Conservation (phyloP, 1,139 yeast species). For the Fermentozyma sake region DNA sequence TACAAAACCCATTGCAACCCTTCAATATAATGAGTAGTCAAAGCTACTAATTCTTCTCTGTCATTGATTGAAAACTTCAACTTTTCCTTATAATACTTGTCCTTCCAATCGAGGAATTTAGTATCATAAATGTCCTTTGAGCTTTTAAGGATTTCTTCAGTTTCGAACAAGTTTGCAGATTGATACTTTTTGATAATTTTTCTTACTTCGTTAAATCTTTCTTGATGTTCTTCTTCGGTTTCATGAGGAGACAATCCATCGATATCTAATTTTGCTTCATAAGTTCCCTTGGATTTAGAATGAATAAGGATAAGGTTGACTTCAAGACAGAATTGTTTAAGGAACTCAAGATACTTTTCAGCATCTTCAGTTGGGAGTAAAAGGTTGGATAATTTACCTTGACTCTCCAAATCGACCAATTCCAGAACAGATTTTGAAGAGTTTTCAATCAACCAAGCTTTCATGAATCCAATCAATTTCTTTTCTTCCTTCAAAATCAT, state of each 20-base stretch:
- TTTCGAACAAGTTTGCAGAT: conserved; percentile 61
- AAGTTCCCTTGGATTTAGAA: conserved; percentile 49
- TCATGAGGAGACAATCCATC: conserved; percentile 71
- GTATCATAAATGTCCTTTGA: conserved; percentile 62
- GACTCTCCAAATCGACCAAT: conserved; percentile 34
- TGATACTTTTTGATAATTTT: conserved; percentile 61
- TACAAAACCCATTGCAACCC: conserved; percentile 95
- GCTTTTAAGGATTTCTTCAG: conserved; percentile 58
- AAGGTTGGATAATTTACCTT: conserved; percentile 44
- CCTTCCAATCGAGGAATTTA: conserved; percentile 80
- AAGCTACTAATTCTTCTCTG: conserved; percentile 51
- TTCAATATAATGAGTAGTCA: conserved; percentile 83
- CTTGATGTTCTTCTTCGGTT: conserved; percentile 56
- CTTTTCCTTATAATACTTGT: conserved; percentile 73
- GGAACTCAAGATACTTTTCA: conserved; percentile 49
- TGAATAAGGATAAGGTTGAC: conserved; percentile 64
- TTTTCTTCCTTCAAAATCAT: conserved; percentile 70
- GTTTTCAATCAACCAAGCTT: conserved; percentile 63
- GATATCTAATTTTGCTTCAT: conserved; percentile 59
- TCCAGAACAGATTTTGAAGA: conserved; percentile 23
- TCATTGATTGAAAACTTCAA: conserved; percentile 60
- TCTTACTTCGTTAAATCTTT: conserved; percentile 40
- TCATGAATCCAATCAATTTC: conserved; percentile 53
- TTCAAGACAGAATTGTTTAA: conserved; percentile 60
- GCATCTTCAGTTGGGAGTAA: conserved; percentile 47